These are phyloP conservation scores for Rhizopus arrhizus DNA, from an alignment of 371 early-diverging fungal genomes.

Conservation along the genomic window DNA sequence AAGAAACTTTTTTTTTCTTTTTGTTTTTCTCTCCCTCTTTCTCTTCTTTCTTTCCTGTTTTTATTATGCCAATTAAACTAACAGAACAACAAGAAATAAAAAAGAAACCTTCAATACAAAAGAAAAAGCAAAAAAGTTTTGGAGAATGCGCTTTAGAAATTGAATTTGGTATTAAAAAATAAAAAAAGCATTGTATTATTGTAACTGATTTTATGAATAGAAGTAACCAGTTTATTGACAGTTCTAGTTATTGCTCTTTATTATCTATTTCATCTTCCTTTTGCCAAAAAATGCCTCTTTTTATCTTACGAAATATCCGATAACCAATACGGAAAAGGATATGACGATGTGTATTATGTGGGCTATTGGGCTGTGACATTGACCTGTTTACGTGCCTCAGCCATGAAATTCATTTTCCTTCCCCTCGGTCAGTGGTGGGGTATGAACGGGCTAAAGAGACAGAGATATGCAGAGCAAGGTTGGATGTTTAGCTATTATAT, in stretches of 20 bases:
- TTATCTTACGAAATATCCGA: conserved; percentile 1
- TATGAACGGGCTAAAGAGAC: conserved; percentile 54
- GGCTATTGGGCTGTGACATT: conserved; percentile 70
- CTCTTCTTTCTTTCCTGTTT: background rate
- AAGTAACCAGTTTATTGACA: background rate
- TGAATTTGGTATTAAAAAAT: conserved; percentile 2
- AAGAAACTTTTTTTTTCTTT: background rate
- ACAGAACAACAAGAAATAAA: conserved; percentile 2
- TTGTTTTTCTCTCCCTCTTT: background rate
- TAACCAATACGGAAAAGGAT: conserved; percentile 35
- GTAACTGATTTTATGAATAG: background rate
- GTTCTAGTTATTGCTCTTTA: background rate
- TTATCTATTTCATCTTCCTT: background rate
- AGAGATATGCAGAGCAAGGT: conserved; percentile 71
- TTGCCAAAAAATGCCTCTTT: background rate
- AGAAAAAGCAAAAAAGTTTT: conserved; percentile 2
- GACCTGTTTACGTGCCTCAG: conserved; percentile 65
- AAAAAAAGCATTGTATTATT: background rate
- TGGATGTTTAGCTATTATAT: conserved; percentile 59
- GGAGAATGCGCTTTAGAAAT: conserved; percentile 2
- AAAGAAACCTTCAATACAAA: conserved; percentile 1
- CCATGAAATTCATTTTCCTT: conserved; percentile 62
- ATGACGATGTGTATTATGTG: conserved; percentile 62
- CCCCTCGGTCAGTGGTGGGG: conserved; percentile 60
- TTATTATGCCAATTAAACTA: background rate